Conservation (phyloP, 2,329 filamentous ascomycete species). For the Septoria petroselini region DNA sequence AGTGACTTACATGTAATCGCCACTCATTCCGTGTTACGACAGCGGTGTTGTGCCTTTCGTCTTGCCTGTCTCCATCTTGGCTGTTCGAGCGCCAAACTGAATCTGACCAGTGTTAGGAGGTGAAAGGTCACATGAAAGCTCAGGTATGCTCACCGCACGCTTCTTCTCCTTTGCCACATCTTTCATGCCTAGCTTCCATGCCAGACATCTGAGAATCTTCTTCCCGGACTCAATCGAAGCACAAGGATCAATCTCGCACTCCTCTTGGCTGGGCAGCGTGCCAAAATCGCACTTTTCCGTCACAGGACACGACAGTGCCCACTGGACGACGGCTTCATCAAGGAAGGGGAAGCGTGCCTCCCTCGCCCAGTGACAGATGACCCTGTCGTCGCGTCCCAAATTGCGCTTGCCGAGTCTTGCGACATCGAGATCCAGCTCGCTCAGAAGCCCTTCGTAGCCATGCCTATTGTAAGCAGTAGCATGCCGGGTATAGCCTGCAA, state of each 20-base stretch:
- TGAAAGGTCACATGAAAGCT: too few relatives aligned
- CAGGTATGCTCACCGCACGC: conserved; percentile 62
- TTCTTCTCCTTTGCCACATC: conserved; percentile 84
- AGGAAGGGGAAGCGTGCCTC: conserved; percentile 89
- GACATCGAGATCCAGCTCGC: conserved; percentile 83
- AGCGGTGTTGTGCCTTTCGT: conserved; percentile 49
- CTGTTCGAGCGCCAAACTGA: conserved; percentile 45
- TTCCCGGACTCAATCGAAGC: conserved; percentile 70
- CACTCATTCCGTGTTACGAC: conserved; percentile 30
- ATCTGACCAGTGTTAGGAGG: conserved; percentile 34
- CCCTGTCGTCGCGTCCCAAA: conserved; percentile 86
- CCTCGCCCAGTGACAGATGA: conserved; percentile 82
- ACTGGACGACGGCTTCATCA: conserved; percentile 80
- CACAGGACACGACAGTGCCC: conserved; percentile 70
- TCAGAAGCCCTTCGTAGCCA: conserved; percentile 68
- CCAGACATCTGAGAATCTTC: conserved; percentile 72
- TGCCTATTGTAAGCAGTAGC: conserved; percentile 67
- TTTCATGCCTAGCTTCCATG: conserved; percentile 68
- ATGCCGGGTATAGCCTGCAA: conserved; percentile 88
- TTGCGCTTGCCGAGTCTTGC: conserved; percentile 87
- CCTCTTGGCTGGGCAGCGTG: conserved; percentile 25
- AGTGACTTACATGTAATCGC: conserved; percentile 2
- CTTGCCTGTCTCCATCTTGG: conserved; percentile 50
- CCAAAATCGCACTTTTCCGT: conserved; percentile 85
- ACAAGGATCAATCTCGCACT: conserved; percentile 16